Evolutionary conservation across 1,284 basidiomycete species (phyloP).

Genomic region (Moesziomyces sp.): DNA sequence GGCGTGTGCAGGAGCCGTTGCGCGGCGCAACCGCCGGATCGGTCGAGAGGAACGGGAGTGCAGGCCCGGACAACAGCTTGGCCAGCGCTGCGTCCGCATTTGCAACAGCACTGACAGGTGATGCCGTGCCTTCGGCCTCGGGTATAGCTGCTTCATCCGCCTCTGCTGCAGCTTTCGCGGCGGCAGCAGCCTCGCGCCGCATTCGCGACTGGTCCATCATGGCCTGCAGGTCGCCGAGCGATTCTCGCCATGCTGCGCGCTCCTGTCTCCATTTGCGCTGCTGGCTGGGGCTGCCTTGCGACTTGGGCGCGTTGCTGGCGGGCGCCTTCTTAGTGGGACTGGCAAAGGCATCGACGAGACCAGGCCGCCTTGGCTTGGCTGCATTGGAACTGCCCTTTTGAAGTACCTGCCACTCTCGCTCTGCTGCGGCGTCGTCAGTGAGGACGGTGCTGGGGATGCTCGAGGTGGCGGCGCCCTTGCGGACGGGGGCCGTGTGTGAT

Average conservation of each 20-base stretch:
- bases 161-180: conserved; percentile 3
- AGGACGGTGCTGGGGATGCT: conserved; percentile 12
- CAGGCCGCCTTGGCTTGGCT: conserved; percentile 18
- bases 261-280: conserved; percentile 44
- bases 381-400: conserved; percentile 14
- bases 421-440: conserved; percentile 20
- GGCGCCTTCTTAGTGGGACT: conserved; percentile 32
- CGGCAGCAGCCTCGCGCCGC: conserved; percentile 17
- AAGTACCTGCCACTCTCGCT: conserved; percentile 26
- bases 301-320: neutral
- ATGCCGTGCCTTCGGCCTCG: neutral
- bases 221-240: conserved; percentile 33
- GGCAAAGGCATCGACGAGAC: conserved; percentile 40
- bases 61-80: conserved; percentile 31
- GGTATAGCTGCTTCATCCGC: neutral
- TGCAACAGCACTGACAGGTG: neutral
- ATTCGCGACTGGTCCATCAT: conserved; percentile 38
- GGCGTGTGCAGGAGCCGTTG: conserved; percentile 39
- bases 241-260: conserved; percentile 40
- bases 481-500: conserved; percentile 34
- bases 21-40: conserved; percentile 44
- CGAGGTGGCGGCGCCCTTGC: conserved; percentile 7
- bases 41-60: conserved; percentile 39
- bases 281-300: conserved; percentile 11
- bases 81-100: conserved; percentile 14